Evolutionary conservation across 2,329 filamentous ascomycete genomes (phyloP), one percentile per base, ranked within the genome.

Genomic region (Fusarium globosum): DNA sequence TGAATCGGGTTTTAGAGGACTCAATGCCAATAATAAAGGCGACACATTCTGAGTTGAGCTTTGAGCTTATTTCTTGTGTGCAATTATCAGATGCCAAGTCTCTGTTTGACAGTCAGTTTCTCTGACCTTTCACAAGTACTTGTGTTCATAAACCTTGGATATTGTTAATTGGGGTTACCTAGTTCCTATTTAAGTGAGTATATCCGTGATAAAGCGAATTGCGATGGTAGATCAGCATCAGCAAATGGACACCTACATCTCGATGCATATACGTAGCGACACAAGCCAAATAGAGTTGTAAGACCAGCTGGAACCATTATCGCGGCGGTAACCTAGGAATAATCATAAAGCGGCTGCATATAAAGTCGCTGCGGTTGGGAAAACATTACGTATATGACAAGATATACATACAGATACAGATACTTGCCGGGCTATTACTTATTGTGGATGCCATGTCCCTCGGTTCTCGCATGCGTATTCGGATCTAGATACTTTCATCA

Each of bases 401-500:
- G 49, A 12, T 9, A 46, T 23, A 11, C 41, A 42, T 14, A 21
- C 26, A 33, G 30, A 21, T 23, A 28, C 14, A 38, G 51, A 38
- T 21, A 55, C 26, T 56, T 61, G 23, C 48, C 36, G 28, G 28
- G 49, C n/a, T 56, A 55, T 21, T 48, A n/a, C 45, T 48, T 48
- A 28, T 13, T 35, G 35, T 57, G 28, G 30, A 26, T 23, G 14
- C 48, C 9, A 68, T 52, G 21, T 21, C 64, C 65, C 65, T 68
- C 65, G 55, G 65, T 66, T 67, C 65, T 68, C 65, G 63, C 65
- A 68, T 68, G 41, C 65, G 64, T 68, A 68, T 68, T 68, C 65
- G 64, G 51, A 43, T 51, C 15, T 45, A 39, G 18, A 13, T 23
- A 7, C 42, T 13, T 26, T 39, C 26, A 43, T 49, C 57, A n/a